phyloP scores from a whole-genome alignment of 2,329 filamentous ascomycete species.

The Hypomyces rosellus region DNA sequence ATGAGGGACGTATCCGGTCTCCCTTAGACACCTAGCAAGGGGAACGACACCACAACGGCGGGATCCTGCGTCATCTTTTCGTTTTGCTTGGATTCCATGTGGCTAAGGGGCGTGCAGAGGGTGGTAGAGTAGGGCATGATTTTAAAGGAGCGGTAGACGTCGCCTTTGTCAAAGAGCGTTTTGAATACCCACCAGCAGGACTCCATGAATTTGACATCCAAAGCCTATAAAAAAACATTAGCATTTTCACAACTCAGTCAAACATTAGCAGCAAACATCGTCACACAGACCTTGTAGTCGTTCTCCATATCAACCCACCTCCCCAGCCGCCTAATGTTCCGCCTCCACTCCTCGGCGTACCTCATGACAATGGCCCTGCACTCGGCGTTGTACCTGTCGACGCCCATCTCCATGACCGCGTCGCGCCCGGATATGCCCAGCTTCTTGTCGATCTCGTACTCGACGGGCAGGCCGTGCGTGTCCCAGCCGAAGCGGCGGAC shows the following conservation, averaged over 20 bases:
- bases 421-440: slow-evolving; percentile 74
- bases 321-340: slow-evolving; percentile 64
- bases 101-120: slow-evolving; percentile 50
- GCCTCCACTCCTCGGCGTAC: slow-evolving; percentile 72
- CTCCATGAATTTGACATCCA: slow-evolving; percentile 72
- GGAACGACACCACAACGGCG: slow-evolving; percentile 63
- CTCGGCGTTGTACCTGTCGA: slow-evolving; percentile 78
- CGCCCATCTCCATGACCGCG: slow-evolving; percentile 72
- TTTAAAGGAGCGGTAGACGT: slow-evolving; percentile 65
- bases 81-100: slow-evolving; percentile 70
- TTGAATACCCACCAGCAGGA: slow-evolving; percentile 76
- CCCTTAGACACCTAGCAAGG: slow-evolving; percentile 56
- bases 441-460: slow-evolving; percentile 91
- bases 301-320: slow-evolving; percentile 76
- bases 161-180: slow-evolving; percentile 62
- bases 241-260: no score
- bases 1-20: slow-evolving; percentile 53
- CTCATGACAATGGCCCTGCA: slow-evolving; percentile 84
- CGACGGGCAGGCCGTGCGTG: slow-evolving; percentile 24
- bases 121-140: slow-evolving; percentile 75
- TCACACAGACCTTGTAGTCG: slow-evolving; percentile 59
- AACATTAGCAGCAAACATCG: neutral
- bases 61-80: slow-evolving; percentile 72
- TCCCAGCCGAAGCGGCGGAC: no score
- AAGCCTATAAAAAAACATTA: slow-evolving; percentile 42